Base-by-base conservation (phyloP, 2,329 filamentous ascomycete species). In the Aspergillus cejpii region DNA sequence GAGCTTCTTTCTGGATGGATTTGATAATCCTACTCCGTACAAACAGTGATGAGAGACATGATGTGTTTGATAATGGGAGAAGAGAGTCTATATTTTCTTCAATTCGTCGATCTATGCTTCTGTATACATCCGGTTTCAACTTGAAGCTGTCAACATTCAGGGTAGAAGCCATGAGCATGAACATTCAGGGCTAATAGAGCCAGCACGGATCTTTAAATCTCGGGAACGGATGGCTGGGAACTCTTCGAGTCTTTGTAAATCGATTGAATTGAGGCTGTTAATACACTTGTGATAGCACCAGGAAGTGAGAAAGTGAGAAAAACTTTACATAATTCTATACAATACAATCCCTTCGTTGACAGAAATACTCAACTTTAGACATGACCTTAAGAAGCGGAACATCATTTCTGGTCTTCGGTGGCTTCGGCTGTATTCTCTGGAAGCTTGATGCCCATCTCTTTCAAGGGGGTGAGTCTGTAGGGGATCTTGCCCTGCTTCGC, bases 401-500 rank as follows among this genome's bases (percentile, higher is more conserved):
- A 11, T 40, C 36, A 39, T 46, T 41, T 27, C 37, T 43, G 6
- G 10, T 20, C 33, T 27, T 39, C 36, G 14, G 45, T 8, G 20
- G 41, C 14, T 37, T 43, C 40, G 5, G 31, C 3, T 20, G 21
- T 14, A 28, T 34, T 24, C 20, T 14, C 28, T 24, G 37, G 15
- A 26, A 28, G n/a, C 21, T 33, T 27, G 20, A 39, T 26, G 20
- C 36, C 36, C 12, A 60, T 50, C 33, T 60, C 51, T 19, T 54
- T 39, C 3, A 54, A 47, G 3, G 51, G 47, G 21, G 60, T 46
- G 24, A 59, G 59, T 29, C 54, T 39, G 53, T 77, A 94, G 3
- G 81, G 75, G n/a, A 86, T 74, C 4, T 70, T 60, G 20, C 87
- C 87, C 14, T 69, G 59, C 40, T 71, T 60, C 1, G 88, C 87